Percentiles rank a stretch among this genome's conserved stretches.
Evolutionary conservation across 306 rosid genomes (phyloP).

Genomic region (Malus sylvestris): DNA sequence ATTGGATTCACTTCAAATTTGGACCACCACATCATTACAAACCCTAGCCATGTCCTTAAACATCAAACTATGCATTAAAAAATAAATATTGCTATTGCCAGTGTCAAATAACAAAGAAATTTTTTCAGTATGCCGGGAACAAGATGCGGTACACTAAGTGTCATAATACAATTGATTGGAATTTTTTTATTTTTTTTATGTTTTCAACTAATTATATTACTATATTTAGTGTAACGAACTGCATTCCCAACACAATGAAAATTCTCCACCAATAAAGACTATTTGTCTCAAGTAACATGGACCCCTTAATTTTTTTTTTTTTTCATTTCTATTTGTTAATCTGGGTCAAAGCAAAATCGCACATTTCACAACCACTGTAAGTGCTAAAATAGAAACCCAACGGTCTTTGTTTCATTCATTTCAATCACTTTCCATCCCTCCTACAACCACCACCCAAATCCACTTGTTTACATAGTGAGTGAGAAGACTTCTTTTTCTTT

Average conservation of each 20-base stretch:
- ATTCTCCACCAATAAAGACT: not conserved
- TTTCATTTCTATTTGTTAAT: not conserved
- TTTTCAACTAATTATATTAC: too few relatives aligned
- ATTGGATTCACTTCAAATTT: not conserved
- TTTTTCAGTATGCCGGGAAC: too few relatives aligned
- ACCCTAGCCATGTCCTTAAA: conserved; percentile 8
- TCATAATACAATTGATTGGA: too few relatives aligned
- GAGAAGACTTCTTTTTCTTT: not conserved
- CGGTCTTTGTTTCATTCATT: conserved; percentile 13
- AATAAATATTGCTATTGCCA: not conserved
- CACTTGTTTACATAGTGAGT: not conserved
- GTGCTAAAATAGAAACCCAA: conserved; percentile 6
- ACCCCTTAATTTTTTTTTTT: not conserved
- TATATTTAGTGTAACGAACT: too few relatives aligned
- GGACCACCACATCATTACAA: conserved; percentile 15
- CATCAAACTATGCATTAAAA: not conserved
- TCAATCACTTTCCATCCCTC: not conserved
- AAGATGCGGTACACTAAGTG: too few relatives aligned
- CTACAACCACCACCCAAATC: not conserved
- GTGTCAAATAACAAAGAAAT: not conserved
- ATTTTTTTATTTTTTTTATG: too few relatives aligned
- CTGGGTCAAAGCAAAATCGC: not conserved
- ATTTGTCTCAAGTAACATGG: not conserved
- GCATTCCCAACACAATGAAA: too few relatives aligned
- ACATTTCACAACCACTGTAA: conserved; percentile 13